Base-by-base conservation (phyloP, 2,329 filamentous ascomycete genomes). In the Colletotrichum sp. region DNA sequence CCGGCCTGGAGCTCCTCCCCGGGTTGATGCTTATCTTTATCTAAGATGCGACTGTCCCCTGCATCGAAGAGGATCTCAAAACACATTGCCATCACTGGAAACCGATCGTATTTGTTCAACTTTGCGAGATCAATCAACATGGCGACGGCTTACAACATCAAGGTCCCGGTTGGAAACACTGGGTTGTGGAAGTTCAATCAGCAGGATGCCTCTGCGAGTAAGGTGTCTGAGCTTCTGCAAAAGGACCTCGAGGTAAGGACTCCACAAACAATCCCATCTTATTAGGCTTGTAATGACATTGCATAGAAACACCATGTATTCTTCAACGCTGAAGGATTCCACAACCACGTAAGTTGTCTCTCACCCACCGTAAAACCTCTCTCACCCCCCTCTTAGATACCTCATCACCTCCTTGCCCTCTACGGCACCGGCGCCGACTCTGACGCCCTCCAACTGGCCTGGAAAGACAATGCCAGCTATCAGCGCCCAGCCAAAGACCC, bases 241-340 rank as follows among this genome's bases (percentile, higher is more conserved):
- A 87, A 92, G 73, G 96, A 98, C 81, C 89, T 97, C 78, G 90
- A 92, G 85, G 87, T 89, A 79, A 36, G 81, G 61, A 8, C 13
- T 11, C n/a, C 15, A 22, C 5, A 5, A 29, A 30, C 29, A 4
- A 36, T 8, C 22, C 62, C 30, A 36, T 29, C 13, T 25, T 12
- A 49, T 63, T 0, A 13, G 3, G 3, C 55, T 57, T 30, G 57
- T n/a, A 49, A 61, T 70, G 27, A 61, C 68, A 16, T 25, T 13
- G 49, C 52, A 32, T 67, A 88, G 86, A 86, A 85, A 39, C 91
- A 96, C 79, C 94, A 98, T 81, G 93, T 96, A 74, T 98, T 93
- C 85, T 98, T 96, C 88, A 98, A 97, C 77, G 76, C 89, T 0
- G 81, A 84, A 3, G 93, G 94, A 1, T 98, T 94, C 78, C 96